These are phyloP conservation scores for Fusarium stilboides DNA, from an alignment of 2,329 filamentous ascomycete genomes.

Conservation along the genomic window DNA sequence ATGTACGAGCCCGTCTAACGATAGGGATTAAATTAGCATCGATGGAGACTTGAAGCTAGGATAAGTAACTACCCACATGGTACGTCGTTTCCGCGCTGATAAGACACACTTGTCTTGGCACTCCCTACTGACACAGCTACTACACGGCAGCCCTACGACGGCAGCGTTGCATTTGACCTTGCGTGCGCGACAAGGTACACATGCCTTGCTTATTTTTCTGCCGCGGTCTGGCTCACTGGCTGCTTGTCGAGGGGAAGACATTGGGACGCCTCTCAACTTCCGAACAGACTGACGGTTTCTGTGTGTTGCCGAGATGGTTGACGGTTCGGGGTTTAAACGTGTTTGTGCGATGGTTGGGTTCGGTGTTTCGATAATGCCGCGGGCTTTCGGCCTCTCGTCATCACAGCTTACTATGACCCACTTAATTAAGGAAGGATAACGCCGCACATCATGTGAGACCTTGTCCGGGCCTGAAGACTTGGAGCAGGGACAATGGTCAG, in stretches of 20 bases:
- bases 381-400: neutral
- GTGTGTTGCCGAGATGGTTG: neutral
- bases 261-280: neutral
- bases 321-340: neutral
- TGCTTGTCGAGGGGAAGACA: neutral
- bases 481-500: no score
- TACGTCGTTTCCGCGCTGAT: conserved; percentile 33
- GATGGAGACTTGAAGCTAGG: rapidly evolving
- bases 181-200: conserved; percentile 36
- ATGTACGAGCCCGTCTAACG: neutral
- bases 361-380: conserved; percentile 1
- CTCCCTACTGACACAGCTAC: conserved; percentile 31
- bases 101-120: conserved; percentile 17
- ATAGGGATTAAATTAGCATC: neutral
- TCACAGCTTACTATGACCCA: no score
- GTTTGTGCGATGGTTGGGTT: neutral
- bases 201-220: conserved; percentile 37
- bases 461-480: no score
- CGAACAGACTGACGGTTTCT: neutral
- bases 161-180: conserved; percentile 44
- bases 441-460: no score
- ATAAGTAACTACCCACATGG: conserved; percentile 3
- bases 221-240: neutral
- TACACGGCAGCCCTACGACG: conserved; percentile 28
- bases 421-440: no score